Conservation (phyloP, 2,329 filamentous ascomycete species). For the Xylaria sp. region DNA sequence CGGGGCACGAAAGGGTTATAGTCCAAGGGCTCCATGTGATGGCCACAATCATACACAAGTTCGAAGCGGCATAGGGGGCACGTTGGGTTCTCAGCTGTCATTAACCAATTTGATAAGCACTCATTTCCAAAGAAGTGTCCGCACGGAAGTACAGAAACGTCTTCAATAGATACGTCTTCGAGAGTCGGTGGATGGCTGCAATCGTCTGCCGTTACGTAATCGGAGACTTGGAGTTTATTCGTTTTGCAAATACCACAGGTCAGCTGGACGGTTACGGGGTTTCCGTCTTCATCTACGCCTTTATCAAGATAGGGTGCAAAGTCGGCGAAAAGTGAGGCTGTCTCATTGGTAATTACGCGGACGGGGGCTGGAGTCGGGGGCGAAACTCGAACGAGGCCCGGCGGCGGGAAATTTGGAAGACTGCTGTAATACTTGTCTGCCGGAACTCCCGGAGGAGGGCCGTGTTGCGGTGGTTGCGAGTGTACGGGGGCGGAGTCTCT, state of each 20-base stretch:
- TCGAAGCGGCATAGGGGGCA: conserved; percentile 39
- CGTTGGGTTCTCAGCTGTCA: not conserved
- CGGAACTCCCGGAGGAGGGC: conserved; percentile 7
- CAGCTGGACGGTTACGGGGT: conserved; percentile 28
- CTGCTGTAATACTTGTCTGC: not conserved
- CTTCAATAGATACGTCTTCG: not conserved
- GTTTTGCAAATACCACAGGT: conserved; percentile 37
- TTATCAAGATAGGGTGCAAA: conserved; percentile 31
- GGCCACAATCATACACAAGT: conserved; percentile 32
- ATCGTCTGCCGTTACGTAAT: not conserved
- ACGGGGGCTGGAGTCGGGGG: not conserved
- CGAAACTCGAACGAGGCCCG: conserved; percentile 28
- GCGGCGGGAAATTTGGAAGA: conserved; percentile 10
- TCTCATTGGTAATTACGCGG: conserved; percentile 15
- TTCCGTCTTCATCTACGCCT: conserved; percentile 20
- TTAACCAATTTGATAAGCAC: conserved; percentile 30
- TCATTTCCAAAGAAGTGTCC: conserved; percentile 38
- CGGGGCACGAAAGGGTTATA: conserved; percentile 13
- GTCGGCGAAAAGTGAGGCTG: conserved; percentile 36
- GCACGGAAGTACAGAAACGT: conserved; percentile 38
- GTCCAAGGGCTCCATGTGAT: conserved; percentile 15
- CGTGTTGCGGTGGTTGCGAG: not conserved
- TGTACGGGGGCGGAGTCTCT: not conserved
- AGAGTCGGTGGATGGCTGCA: no score
- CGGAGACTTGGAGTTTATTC: conserved; percentile 28